Base-by-base conservation (phyloP, 352 stramenopile genomes). In the Globisporangium orthogonon region DNA sequence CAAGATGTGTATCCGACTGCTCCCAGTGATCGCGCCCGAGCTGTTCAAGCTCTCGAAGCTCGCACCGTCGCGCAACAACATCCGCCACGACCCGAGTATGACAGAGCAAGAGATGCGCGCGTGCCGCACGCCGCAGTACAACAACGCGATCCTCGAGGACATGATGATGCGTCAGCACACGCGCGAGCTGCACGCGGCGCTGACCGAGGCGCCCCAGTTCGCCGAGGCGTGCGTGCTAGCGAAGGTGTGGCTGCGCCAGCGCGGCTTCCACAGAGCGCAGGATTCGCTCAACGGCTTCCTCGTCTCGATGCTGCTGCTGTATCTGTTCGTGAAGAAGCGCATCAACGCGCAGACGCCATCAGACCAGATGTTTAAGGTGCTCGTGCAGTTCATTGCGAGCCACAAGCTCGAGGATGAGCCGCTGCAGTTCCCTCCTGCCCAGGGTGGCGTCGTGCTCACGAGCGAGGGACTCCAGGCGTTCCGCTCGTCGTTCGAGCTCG, bases 71-170 rank as follows among this genome's bases (percentile, higher is more conserved):
- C 76, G 77, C 48, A 95, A 89, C 74, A 97, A 96, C 65, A 78
- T 96, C 46, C 83, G 87, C 14, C 83, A 90, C 46, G 79, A 90
- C 45, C 68, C 74, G 1, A 74, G 71, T 51, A 87, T 91, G 72
- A 88, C 74, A 0, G 79, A 91, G 52, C 58, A 83, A 3, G 78
- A 88, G 53, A 87, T 86, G 71, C 75, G 72, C 56, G 61, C 72
- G 44, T 84, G 79, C 60, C 72, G 72, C 50, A 96, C 87, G 9
- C 89, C 89, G 18, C 71, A 82, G 47, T 96, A 97, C 82, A 97
- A 96, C 67, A 96, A 91, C 56, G 70, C 79, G 5, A 89, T 97
- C 18, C 60, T 97, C n/a, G 89, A 97, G 59, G 89, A 97, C 60
- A 92, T 96, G 83, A 76, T 84, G 68, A 64, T 94, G 44, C 75